These are phyloP conservation scores for Gloeophyllum trabeum DNA, from an alignment of 768 basidiomycete species.

Conservation along the genomic window DNA sequence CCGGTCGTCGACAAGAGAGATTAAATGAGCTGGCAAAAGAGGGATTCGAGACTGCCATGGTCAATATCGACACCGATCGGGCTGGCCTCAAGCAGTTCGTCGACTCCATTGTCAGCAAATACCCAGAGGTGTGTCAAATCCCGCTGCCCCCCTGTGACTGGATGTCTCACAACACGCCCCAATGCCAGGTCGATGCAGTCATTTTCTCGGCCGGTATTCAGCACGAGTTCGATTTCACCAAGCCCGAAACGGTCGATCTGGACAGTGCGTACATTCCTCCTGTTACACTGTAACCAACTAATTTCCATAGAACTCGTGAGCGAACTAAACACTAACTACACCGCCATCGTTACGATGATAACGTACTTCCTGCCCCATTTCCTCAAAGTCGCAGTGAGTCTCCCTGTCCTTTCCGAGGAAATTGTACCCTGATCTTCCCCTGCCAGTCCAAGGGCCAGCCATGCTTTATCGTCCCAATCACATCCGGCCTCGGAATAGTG, in stretches of 20 bases:
- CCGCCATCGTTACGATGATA: slow-evolving; percentile 34
- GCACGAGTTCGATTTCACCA: slow-evolving; percentile 32
- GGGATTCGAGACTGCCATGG: slow-evolving; percentile 25
- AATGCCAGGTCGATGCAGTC: slow-evolving; percentile 39
- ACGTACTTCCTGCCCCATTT: slow-evolving; percentile 43
- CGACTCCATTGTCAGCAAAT: slow-evolving; percentile 26
- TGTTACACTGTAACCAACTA: background rate
- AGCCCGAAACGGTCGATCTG: slow-evolving; percentile 27
- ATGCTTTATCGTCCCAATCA: slow-evolving; percentile 37
- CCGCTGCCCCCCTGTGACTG: background rate
- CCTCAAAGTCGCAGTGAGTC: slow-evolving; percentile 37
- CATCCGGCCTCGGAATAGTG: slow-evolving; percentile 38
- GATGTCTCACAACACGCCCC: background rate
- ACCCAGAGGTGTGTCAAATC: slow-evolving; percentile 31
- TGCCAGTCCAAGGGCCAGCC: slow-evolving; percentile 31
- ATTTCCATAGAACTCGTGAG: slow-evolving; percentile 23
- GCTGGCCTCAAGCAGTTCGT: slow-evolving; percentile 28
- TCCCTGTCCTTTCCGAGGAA: background rate
- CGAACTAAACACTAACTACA: slow-evolving; percentile 47
- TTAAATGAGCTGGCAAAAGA: slow-evolving; percentile 32
- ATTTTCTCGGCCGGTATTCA: slow-evolving; percentile 45
- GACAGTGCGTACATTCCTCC: slow-evolving; percentile 20
- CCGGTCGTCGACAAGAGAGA: slow-evolving; percentile 40
- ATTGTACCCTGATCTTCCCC: background rate
- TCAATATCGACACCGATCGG: slow-evolving; percentile 31